Percentiles rank a stretch among this genome's conserved stretches.
Evolutionary conservation across 106 monocot genomes (phyloP).

Genomic region (Phalaenopsis aphrodite): DNA sequence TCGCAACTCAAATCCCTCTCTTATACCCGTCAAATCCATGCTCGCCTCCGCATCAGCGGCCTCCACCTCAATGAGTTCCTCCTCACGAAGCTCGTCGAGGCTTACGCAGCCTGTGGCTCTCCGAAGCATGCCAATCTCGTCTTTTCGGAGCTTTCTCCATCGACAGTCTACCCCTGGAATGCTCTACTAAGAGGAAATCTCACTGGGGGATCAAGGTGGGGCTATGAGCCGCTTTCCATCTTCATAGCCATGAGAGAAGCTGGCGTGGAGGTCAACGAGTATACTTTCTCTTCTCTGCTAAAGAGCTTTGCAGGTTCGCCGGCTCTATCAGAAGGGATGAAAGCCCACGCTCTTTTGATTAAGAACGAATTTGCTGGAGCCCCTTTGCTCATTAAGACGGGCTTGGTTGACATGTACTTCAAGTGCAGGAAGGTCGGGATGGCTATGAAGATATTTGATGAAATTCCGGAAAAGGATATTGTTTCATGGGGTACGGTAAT

Average conservation of each 20-base stretch:
- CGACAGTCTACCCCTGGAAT: constrained; percentile 57
- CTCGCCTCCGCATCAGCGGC: constrained; percentile 46
- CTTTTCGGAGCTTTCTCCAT: constrained; percentile 15
- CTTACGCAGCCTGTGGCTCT: constrained; percentile 57
- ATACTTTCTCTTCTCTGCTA: constrained; percentile 69
- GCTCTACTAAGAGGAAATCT: constrained; percentile 56
- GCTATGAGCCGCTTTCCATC: constrained; percentile 13
- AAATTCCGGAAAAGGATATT: constrained; percentile 69
- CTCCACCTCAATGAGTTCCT: constrained; percentile 60
- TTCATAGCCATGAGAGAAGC: constrained; percentile 54
- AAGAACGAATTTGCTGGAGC: constrained; percentile 42
- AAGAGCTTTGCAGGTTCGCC: constrained; percentile 80
- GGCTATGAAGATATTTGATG: constrained; percentile 75
- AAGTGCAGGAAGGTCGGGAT: constrained; percentile 54
- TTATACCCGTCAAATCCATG: constrained; percentile 47
- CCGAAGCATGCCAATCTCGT: constrained; percentile 29
- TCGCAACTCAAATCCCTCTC: constrained; percentile 22
- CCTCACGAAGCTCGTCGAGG: constrained; percentile 54
- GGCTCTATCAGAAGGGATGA: constrained; percentile 34
- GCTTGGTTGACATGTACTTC: constrained; percentile 83
- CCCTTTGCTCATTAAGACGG: constrained; percentile 37
- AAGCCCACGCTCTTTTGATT: constrained; percentile 56
- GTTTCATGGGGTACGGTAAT: constrained; percentile 76
- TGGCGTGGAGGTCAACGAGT: constrained; percentile 55
- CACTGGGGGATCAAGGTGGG: constrained; percentile 34